Evolutionary conservation across 2,329 filamentous ascomycete species (phyloP), one percentile per base, ranked within the genome.

Genomic region (Phialophora verrucosa): DNA sequence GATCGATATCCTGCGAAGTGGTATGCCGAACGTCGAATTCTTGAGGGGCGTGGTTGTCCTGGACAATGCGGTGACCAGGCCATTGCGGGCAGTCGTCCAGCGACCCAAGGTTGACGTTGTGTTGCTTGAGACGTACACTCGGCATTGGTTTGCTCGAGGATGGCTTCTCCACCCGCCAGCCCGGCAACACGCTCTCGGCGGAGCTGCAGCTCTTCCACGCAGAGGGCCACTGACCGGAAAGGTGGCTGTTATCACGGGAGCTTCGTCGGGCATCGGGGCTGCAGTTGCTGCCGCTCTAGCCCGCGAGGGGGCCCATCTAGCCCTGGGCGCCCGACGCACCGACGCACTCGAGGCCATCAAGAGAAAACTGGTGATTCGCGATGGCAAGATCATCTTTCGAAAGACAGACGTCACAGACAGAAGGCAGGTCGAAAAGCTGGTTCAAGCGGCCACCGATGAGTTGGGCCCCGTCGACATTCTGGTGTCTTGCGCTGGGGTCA

Each of bases 401-500:
- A 82, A 85, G 73, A 93, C 91, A 0, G 91, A 94, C 71, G 89
- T 93, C 17, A 92, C 90, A 0, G 82, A 87, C 73, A 84, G 82
- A 67, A 76, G 78, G 4, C 84, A 93, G 72, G 90, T 93, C 4
- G 86, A 90, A 71, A 83, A 84, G 0, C 86, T 94, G 3, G 81
- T 93, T 67, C 77, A 79, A 2, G 81, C 84, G 0, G 83, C 90
- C 0, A 81, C 81, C 29, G 82, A 85, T 54, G 81, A 88, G 71
- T 87, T 93, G 0, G 91, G 91, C 0, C 86, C 88, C 0, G 82
- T 93, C 53, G 91, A 94, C 75, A 91, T 93, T 59, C 84, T 94
- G n/a, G 87, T 94, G 58, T 88, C 88, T 49, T 92, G 90, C 74
- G 91, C 91, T 0, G 91, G 91, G 42, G 91, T 94, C 75, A 94